These are phyloP conservation scores for Porodaedalea pini DNA, from an alignment of 1,284 basidiomycete species.

Conservation along the genomic window DNA sequence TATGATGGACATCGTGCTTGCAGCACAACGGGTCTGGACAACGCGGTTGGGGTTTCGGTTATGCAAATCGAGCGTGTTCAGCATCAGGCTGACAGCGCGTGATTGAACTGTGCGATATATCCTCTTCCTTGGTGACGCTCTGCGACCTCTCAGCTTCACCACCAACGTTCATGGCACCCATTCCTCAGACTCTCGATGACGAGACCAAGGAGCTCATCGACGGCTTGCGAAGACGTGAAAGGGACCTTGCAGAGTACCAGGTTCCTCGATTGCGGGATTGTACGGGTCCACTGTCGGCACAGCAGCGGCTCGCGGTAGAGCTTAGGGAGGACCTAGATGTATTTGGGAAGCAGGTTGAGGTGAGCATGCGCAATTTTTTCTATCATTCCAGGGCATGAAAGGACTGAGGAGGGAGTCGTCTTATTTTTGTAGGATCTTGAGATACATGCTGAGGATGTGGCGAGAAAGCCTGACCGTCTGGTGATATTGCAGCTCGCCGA, in stretches of 20 bases:
- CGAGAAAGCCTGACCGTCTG: conserved; percentile 47
- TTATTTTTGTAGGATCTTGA: conserved; percentile 54
- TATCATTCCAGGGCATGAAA: background rate
- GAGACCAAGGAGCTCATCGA: conserved; percentile 49
- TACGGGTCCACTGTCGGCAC: conserved; percentile 58
- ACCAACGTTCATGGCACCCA: conserved; percentile 59
- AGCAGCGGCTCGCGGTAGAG: conserved; percentile 72
- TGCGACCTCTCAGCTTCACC: conserved; percentile 4
- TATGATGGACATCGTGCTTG: too few relatives aligned
- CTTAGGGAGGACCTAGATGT: conserved; percentile 70
- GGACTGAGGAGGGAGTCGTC: background rate
- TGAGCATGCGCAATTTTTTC: conserved; percentile 33
- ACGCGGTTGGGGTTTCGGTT: too few relatives aligned
- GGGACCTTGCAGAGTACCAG: conserved; percentile 66
- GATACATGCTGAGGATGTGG: conserved; percentile 63
- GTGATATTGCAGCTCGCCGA: conserved; percentile 52
- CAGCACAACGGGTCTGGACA: too few relatives aligned
- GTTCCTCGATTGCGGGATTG: conserved; percentile 70
- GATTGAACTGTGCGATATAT: background rate
- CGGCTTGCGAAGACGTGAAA: conserved; percentile 51
- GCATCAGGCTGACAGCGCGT: too few relatives aligned
- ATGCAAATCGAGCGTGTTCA: too few relatives aligned
- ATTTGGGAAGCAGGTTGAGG: conserved; percentile 65
- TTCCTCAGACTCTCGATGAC: conserved; percentile 50
- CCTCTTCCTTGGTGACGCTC: background rate